phyloP scores from a whole-genome alignment of 2,329 filamentous ascomycete genomes.

The Scedosporium aurantiacum region DNA sequence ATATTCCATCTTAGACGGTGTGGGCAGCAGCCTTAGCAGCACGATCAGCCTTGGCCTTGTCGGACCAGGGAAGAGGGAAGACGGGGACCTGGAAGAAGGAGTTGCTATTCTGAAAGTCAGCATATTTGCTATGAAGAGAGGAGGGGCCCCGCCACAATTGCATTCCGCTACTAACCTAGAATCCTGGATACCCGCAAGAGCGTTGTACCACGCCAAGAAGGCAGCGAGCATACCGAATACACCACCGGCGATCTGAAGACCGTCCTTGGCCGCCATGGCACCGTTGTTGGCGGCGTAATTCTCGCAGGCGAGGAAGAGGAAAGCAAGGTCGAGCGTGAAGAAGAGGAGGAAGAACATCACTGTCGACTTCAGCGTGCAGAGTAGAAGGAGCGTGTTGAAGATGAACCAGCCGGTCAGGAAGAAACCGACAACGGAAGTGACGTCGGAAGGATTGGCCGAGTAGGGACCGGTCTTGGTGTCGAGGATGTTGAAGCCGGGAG shows the following conservation, averaged over 20 bases:
- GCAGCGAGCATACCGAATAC: conserved; percentile 71
- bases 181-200: conserved; percentile 71
- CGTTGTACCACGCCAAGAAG: conserved; percentile 81
- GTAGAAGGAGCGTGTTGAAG: conserved; percentile 63
- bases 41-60: conserved; percentile 40
- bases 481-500: conserved; percentile 53
- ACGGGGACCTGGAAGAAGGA: conserved; percentile 88
- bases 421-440: conserved; percentile 55
- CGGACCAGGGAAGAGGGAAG: conserved; percentile 90
- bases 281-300: conserved; percentile 47
- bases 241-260: conserved; percentile 59
- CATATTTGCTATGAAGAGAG: neutral
- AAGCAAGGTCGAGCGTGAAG: conserved; percentile 64
- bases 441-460: conserved; percentile 28
- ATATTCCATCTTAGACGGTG: neutral
- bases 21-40: conserved; percentile 6
- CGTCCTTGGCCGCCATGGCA: conserved; percentile 29
- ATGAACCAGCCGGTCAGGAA: conserved; percentile 77
- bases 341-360: conserved; percentile 70
- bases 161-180: conserved; percentile 36
- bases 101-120: conserved; percentile 41
- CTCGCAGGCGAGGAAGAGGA: conserved; percentile 58
- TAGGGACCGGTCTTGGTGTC: conserved; percentile 32
- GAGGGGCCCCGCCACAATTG: too few species aligned
- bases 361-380: conserved; percentile 67